Evolutionary conservation across 495 filamentous ascomycete genomes (phyloP), one percentile per base, ranked within the genome.

Genomic region (Tuber aestivum): DNA sequence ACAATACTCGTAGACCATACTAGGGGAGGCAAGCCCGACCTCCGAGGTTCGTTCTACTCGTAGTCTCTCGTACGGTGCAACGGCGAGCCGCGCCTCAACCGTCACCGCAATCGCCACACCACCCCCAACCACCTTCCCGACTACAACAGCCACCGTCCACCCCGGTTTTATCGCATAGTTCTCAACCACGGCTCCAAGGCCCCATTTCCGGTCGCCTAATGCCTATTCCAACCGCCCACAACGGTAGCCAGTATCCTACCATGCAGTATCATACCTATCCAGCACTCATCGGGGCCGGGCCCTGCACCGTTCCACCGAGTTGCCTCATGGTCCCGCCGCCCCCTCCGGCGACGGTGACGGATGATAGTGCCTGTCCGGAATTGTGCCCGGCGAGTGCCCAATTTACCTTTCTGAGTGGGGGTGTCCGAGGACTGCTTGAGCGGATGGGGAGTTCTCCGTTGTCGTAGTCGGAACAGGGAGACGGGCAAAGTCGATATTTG

Each of bases 81-180:
- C 3, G n/a, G 41, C 10, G 14, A 44, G 12, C 41, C 12, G 12
- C 41, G 16, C 41, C 41, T 44, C 41, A 44, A 41, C 73, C 21
- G 38, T 42, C 42, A 23, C 71, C 21, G 50, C 65, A 45, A 27
- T 75, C 7, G 40, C 78, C 23, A 65, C 50, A 18, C 20, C 61
- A 32, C 79, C 76, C 16, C 56, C 76, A 23, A 79, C 76, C 20
- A 73, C 77, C 72, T 79, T 76, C 35, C 73, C 78, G 16, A 79
- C 76, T 5, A 40, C 45, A 61, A 79, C 78, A 0, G n/a, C 37
- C 21, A 79, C 78, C 38, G 32, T 42, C 44, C 37, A 72, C 32
- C 78, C 78, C 1, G 61, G 65, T 23, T 79, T 79, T 70, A 48
- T 42, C 35, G 40, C 37, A 35, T 41, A 9, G 3, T 73, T 76